Base-by-base conservation (phyloP, 352 stramenopile species). In the Phytophthora niederhauseri region DNA sequence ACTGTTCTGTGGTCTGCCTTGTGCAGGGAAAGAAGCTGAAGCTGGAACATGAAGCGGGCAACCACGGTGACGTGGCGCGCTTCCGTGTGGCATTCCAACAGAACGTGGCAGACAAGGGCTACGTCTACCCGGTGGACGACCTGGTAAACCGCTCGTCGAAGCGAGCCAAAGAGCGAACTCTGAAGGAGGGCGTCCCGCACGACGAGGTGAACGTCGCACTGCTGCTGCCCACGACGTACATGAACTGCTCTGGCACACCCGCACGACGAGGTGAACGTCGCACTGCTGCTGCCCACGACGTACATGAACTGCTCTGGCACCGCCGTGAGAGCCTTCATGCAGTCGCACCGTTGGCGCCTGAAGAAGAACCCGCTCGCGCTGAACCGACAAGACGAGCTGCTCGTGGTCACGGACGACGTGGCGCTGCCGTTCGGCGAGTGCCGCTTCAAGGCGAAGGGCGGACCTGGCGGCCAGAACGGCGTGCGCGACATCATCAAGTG, bases 261-360 rank as follows among this genome's bases (percentile, higher is more conserved):
- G 2, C 87, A 95, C 56, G 70, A 81, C 6, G 57, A 78, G 30
- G 89, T 94, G 34, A 93, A 95, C 61, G 81, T 95, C 34, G 85
- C 88, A 20, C 52, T 94, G 49, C 68, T 96, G 55, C 72, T 91
- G 15, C 89, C 89, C 0, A 84, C 76, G 7, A 96, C 89, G 8
- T 96, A 87, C 70, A 96, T 96, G 89, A 96, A 96, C 70, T 87
- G 87, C 57, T 94, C 85, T 8, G 89, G 89, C 17, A 84, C 80
- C 31, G 82, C 87, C 0, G 89, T 96, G 20, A 76, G 85, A 49
- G 82, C 81, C 12, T 95, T 94, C 53, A 92, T 96, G 84, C 79
- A 93, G 61, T 73, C 73, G 19, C 85, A 96, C 51, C 84, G 78
- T 20, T 96, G 88, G 84, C 82, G 87, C 22, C 76, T 96, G 20